Conservation (phyloP, 306 rosid species). For the Citrullus amarus region DNA sequence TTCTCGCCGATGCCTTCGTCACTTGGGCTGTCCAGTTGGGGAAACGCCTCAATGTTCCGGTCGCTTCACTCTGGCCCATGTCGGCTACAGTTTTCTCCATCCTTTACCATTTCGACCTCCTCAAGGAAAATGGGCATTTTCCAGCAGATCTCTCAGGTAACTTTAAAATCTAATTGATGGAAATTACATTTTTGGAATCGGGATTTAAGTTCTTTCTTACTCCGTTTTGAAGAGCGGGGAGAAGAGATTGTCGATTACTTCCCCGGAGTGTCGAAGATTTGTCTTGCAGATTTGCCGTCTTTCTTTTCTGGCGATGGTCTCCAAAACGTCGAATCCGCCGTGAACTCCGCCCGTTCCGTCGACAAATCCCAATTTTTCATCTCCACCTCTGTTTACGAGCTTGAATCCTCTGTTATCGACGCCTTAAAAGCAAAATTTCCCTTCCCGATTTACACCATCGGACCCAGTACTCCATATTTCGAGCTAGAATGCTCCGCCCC, state of each 20-base stretch:
- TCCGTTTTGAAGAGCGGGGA: slow-evolving; percentile 5
- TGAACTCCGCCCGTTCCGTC: background rate
- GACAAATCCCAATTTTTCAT: slow-evolving; percentile 19
- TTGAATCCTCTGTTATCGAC: slow-evolving; percentile 20
- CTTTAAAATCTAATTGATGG: background rate
- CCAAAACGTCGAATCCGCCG: background rate
- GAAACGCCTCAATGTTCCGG: background rate
- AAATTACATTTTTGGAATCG: background rate
- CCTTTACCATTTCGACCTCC: slow-evolving; percentile 18
- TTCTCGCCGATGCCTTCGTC: background rate
- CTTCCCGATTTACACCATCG: slow-evolving; percentile 20
- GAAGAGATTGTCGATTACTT: slow-evolving; percentile 20
- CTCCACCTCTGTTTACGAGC: slow-evolving; percentile 18
- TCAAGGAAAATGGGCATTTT: background rate
- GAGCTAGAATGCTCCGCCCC: background rate
- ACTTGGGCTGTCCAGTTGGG: background rate
- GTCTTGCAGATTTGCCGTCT: slow-evolving; percentile 14
- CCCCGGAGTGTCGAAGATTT: slow-evolving; percentile 21
- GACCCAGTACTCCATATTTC: slow-evolving; percentile 19
- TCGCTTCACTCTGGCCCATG: slow-evolving; percentile 29
- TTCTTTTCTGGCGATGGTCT: background rate
- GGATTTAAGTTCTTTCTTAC: background rate
- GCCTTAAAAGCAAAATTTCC: slow-evolving; percentile 3
- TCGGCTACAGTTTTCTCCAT: slow-evolving; percentile 28
- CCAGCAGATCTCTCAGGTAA: background rate